Base-by-base conservation (phyloP, 2,329 filamentous ascomycete species). In the Laburnicola sp. region DNA sequence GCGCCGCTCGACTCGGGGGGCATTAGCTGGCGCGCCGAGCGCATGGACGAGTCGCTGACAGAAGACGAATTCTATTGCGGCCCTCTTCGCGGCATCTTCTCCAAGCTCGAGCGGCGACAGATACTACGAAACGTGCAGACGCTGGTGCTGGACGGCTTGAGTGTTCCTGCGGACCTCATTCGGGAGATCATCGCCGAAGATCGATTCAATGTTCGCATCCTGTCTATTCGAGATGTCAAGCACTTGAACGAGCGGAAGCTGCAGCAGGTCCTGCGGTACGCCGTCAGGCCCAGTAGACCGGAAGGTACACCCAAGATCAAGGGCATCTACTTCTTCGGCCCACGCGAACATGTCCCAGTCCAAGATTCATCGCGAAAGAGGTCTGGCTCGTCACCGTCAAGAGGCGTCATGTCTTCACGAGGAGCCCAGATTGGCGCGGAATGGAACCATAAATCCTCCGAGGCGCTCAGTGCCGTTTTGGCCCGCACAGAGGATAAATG, bases 31-130 rank as follows among this genome's bases (percentile, higher is more conserved):
- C 82, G 84, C 62, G 84, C 84, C 63, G 83, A 85, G 59, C 84
- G 86, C 60, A 80, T 89, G 63, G 86, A 92, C 61, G 88, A 91
- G 66, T 82, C 84, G 53, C 69, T 91, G 58, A 93, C 89, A 3
- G 90, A 95, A 71, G 89, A 95, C 72, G 89, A 95, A 62, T 90
- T 93, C 76, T 93, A 93, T 72, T 86, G 87, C 8, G 87, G 85
- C 0, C 90, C 90, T 22, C 73, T 96, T 57, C 83, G 87, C 54
- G 84, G 82, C 54, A 86, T 94, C 51, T 88, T 96, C 65, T 79
- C 79, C 44, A 84, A 77, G 47, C 79, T 96, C 25, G 77, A 81
- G 45, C 81, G 81, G 16, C 78, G 80, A 54, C 75, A 84, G 9
- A 65, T 83, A 28, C 68, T 86, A 7, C 70, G 73, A 42, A 75